phyloP scores from a whole-genome alignment of 1,284 basidiomycete genomes.

The Tilletia horrida region DNA sequence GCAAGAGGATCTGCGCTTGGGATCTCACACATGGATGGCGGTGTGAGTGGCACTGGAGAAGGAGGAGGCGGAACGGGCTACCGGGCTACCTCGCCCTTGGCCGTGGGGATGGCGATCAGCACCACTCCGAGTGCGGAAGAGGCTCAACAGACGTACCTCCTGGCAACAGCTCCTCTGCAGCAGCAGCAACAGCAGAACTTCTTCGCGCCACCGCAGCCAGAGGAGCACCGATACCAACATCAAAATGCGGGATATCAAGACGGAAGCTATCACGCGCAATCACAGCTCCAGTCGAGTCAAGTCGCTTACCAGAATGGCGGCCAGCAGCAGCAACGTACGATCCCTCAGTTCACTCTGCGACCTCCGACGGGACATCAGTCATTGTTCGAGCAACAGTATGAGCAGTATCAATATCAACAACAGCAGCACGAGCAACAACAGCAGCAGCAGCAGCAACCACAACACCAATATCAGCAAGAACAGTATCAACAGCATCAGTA shows the following conservation, averaged over 20 bases:
- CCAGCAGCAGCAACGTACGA: not conserved
- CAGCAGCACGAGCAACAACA: not conserved
- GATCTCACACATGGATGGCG: not conserved
- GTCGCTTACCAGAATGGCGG: not conserved
- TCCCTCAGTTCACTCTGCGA: not conserved
- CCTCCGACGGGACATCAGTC: not conserved
- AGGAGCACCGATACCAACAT: not conserved
- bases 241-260: not conserved
- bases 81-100: too few species aligned
- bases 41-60: not conserved
- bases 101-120: too few species aligned
- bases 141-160: not conserved
- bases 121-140: too few species aligned
- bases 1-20: not conserved
- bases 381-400: not conserved
- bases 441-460: slow-evolving; percentile 3
- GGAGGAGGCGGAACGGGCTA: not conserved
- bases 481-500: not conserved
- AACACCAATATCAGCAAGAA: not conserved
- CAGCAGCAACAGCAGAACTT: not conserved
- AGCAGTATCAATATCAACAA: too few species aligned
- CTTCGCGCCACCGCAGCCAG: not conserved
- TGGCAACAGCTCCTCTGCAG: not conserved
- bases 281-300: not conserved
- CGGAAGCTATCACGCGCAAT: not conserved